These are phyloP conservation scores for Russula compacta DNA, from an alignment of 768 basidiomycete species.

Conservation along the genomic window DNA sequence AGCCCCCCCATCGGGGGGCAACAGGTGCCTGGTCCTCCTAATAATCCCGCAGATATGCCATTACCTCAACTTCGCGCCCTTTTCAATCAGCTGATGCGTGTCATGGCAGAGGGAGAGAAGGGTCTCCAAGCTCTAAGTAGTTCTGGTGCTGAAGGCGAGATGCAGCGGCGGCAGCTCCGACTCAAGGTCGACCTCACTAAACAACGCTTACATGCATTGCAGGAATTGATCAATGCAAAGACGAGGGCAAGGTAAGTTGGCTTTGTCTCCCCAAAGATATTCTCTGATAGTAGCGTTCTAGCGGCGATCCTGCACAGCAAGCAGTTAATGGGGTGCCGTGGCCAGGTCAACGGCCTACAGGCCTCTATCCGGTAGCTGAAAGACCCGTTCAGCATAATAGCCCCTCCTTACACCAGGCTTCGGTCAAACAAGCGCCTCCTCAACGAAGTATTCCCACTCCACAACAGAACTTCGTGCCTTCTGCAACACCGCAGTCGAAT, in stretches of 20 bases:
- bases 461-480: slow-evolving; percentile 6
- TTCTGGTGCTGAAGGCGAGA: not conserved
- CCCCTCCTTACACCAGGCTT: slow-evolving; percentile 2
- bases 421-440: slow-evolving; percentile 2
- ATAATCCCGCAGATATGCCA: not conserved
- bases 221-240: not conserved
- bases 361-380: slow-evolving; percentile 3
- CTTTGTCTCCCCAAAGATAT: not conserved
- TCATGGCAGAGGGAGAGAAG: slow-evolving; percentile 2
- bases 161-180: not conserved
- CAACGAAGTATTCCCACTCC: slow-evolving; percentile 7
- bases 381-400: slow-evolving; percentile 9
- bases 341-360: slow-evolving; percentile 1
- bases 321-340: not conserved
- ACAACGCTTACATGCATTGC: not conserved
- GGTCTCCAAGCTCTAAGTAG: not conserved
- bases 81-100: not conserved
- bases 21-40: not conserved
- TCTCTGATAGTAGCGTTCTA: not conserved
- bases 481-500: slow-evolving; percentile 2
- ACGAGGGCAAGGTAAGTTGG: not conserved
- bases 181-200: not conserved
- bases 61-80: not conserved
- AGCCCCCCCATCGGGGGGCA: not conserved
- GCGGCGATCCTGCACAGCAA: slow-evolving; percentile 10